Base-by-base conservation (phyloP, 441 rosid species). In the Adansonia gregorii region DNA sequence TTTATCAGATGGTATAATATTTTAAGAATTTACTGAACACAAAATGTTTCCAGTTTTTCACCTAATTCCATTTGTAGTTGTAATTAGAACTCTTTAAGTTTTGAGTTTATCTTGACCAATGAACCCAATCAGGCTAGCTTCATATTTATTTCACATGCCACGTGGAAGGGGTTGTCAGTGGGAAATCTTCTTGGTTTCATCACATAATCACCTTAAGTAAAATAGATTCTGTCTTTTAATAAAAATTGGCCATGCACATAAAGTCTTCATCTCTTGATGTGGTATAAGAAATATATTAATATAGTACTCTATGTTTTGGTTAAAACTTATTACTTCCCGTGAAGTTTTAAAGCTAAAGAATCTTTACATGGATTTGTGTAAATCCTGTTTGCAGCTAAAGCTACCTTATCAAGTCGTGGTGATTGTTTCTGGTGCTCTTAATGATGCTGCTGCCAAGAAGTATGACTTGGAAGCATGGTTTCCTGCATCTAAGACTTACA, bases 401-500 rank as follows among this genome's bases (percentile, higher is more conserved):
- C 41, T 89, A 12, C 93, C 95, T n/a, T 89, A 87, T 78, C 95
- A 83, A 74, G 64, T 89, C 6, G 92, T 89, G 68, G 73, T 90
- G 19, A 89, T 91, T 68, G 95, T 91, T 59, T 89, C 93, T 56
- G 95, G 93, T 6, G 72, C 72, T 48, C 72, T 68, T 49, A 68
- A 68, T 22, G 72, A 68, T 46, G 56, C 93, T 1, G 95, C 95
- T 46, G 95, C 95, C 4, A 91, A 91, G 84, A 91, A 91, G 83
- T 91, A 88, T 49, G 95, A 91, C 78, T 78, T 91, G 74, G 95
- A 89, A 81, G 93, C 80, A 35, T 91, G 95, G 93, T 91, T 88
- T 76, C 93, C 93, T 63, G 92, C 92, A 72, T 91, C 93, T 0
- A 83, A 85, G 64, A 83, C 93, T 35, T 87, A 85, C 74, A 68